A percentile compares a stretch with the other conserved stretches of the same genome.
These are phyloP conservation scores for Ormosia semicastrata DNA, from an alignment of 306 rosid genomes.

Conservation along the genomic window DNA sequence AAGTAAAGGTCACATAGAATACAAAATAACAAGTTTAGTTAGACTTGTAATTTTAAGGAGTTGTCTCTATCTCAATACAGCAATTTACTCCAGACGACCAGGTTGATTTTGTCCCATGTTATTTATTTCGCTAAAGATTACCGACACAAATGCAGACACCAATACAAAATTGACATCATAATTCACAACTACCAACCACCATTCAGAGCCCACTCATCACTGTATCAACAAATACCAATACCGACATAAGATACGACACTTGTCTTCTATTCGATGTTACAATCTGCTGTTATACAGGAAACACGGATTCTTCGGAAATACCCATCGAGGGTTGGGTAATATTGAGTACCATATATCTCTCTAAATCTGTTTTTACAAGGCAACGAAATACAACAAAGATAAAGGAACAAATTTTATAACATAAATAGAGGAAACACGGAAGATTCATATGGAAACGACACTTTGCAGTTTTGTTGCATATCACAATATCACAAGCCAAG, in stretches of 20 bases:
- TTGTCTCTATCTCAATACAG: too few species aligned
- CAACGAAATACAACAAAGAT: conserved; percentile 50
- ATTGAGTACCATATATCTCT: conserved; percentile 41
- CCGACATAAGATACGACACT: conserved; percentile 29
- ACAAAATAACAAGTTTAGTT: neutral
- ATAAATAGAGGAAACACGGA: conserved; percentile 24
- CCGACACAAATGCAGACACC: neutral
- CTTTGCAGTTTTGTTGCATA: conserved; percentile 36
- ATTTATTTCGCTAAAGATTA: neutral
- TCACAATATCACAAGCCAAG: conserved; percentile 65
- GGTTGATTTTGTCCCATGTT: neutral
- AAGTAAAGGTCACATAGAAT: neutral
- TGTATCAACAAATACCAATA: conserved; percentile 17
- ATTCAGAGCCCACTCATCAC: neutral
- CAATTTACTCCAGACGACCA: neutral
- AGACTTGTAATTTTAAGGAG: neutral
- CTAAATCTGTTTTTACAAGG: conserved; percentile 59
- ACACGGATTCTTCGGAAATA: conserved; percentile 40
- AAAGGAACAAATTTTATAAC: conserved; percentile 41
- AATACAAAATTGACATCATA: neutral
- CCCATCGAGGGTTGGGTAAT: conserved; percentile 51
- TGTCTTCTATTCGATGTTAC: conserved; percentile 51
- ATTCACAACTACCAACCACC: neutral
- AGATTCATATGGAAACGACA: conserved; percentile 42
- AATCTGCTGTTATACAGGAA: conserved; percentile 41